Base-by-base conservation (phyloP, 495 filamentous ascomycete genomes). In the Bombardia bombarda region DNA sequence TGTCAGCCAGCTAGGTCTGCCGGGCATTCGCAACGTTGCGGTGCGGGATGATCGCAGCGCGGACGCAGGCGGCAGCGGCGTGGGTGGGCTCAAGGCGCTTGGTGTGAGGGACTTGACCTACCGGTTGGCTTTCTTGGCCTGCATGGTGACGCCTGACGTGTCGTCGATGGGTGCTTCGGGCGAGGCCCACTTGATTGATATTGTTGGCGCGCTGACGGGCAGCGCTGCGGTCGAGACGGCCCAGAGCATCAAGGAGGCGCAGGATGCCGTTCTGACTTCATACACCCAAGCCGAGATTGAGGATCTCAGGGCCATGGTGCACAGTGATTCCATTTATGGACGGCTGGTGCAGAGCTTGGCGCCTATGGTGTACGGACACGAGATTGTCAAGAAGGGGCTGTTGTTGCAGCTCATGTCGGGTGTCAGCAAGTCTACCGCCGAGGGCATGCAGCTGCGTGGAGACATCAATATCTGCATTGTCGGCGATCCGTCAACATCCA, bases 381-480 rank as follows among this genome's bases (percentile, higher is more conserved):
- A 92, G 35, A 86, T 95, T 42, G 89, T 99, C 51, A 99, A 99
- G 68, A 99, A 99, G 59, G 92, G 92, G 17, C 69, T 99, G 8
- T 77, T 99, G 3, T 70, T 99, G 19, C 92, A 98, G 60, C 68
- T 98, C 36, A 86, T 98, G 73, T 83, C 87, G 4, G 92, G 92
- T 66, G 87, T 99, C 9, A 75, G 77, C 63, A 99, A 99, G 62
- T 81, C 79, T 2, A 89, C 89, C 0, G 77, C 83, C 3, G 92
- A 99, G 67, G 90, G 86, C 41, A 87, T 99, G 84, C 78, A 84
- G 42, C 75, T 99, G 19, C 77, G 92, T 70, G 92, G 92, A 53
- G 92, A 99, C 60, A 86, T 99, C 71, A 99, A 99, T 61, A 90
- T 99, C 49, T 99, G 92, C 61, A 88, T 99, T 55, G 93, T 99